These are phyloP conservation scores for Rhynchosporium agropyri DNA, from an alignment of 2,329 filamentous ascomycete species.

Conservation along the genomic window DNA sequence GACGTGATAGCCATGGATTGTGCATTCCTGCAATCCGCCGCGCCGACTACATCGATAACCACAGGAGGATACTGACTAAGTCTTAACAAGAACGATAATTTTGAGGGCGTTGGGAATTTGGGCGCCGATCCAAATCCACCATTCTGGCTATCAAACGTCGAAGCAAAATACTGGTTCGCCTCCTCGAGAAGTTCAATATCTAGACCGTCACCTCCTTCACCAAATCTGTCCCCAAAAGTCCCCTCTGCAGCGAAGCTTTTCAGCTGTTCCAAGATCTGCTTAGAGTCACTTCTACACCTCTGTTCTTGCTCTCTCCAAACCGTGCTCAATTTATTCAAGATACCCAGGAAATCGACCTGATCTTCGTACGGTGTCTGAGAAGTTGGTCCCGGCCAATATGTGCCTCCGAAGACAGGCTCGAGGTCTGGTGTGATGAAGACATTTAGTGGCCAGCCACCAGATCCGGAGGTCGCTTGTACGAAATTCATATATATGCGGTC, in stretches of 20 bases:
- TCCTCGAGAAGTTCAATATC: slow-evolving; percentile 93
- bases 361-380: slow-evolving; percentile 50
- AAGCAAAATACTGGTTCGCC: slow-evolving; percentile 77
- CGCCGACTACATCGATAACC: slow-evolving; percentile 86
- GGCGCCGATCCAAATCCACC: slow-evolving; percentile 81
- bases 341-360: slow-evolving; percentile 78
- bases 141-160: slow-evolving; percentile 76
- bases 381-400: slow-evolving; percentile 75
- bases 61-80: slow-evolving; percentile 70
- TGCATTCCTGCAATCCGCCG: slow-evolving; percentile 72
- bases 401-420: slow-evolving; percentile 92
- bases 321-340: slow-evolving; percentile 74
- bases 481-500: slow-evolving; percentile 99
- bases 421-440: slow-evolving; percentile 94
- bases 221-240: slow-evolving; percentile 55
- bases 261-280: slow-evolving; percentile 78
- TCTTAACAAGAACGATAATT: slow-evolving; percentile 79
- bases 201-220: slow-evolving; percentile 64
- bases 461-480: slow-evolving; percentile 87
- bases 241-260: slow-evolving; percentile 89
- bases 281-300: slow-evolving; percentile 81
- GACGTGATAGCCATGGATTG: slow-evolving; percentile 80
- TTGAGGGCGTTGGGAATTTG: slow-evolving; percentile 88
- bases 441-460: slow-evolving; percentile 92
- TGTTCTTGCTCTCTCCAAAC: slow-evolving; percentile 83